A percentile compares a stretch with the other conserved stretches of the same genome.
phyloP scores from a whole-genome alignment of 164 flowering plant species.

The Euptelea pleiosperma region DNA sequence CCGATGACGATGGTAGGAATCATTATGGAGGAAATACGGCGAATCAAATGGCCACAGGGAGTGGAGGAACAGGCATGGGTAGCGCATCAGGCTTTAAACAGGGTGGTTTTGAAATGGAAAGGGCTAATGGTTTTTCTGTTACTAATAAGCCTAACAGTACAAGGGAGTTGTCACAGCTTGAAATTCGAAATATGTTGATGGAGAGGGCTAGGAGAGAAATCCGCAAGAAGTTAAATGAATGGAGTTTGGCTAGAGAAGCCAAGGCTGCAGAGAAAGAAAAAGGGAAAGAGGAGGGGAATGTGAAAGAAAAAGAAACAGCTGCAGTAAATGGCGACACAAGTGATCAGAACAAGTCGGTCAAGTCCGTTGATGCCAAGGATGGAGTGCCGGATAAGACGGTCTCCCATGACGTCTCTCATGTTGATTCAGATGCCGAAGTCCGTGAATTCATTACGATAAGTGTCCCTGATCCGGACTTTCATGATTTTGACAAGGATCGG shows the following conservation, averaged over 20 bases:
- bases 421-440: slow-evolving; percentile 19
- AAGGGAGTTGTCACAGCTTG: slow-evolving; percentile 41
- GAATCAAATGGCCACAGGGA: slow-evolving; percentile 18
- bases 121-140: slow-evolving; percentile 24
- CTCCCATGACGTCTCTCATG: slow-evolving; percentile 12
- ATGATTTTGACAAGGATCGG: slow-evolving; percentile 65
- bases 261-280: slow-evolving; percentile 21
- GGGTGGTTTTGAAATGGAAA: slow-evolving; percentile 23
- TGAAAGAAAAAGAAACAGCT: slow-evolving; percentile 16
- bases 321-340: slow-evolving; percentile 5
- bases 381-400: slow-evolving; percentile 9
- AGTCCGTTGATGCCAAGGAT: slow-evolving; percentile 12
- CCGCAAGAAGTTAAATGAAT: slow-evolving; percentile 36
- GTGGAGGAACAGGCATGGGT: slow-evolving; percentile 20
- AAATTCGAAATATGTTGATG: slow-evolving; percentile 42
- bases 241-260: slow-evolving; percentile 22
- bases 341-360: slow-evolving; percentile 17
- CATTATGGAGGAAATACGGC: slow-evolving; percentile 14
- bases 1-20: slow-evolving; percentile 25
- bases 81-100: slow-evolving; percentile 22
- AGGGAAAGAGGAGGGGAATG: slow-evolving; percentile 16
- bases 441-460: slow-evolving; percentile 34
- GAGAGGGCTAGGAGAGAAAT: slow-evolving; percentile 61
- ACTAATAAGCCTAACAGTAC: slow-evolving; percentile 15
- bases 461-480: slow-evolving; percentile 73